Base-by-base conservation (phyloP, 2,329 filamentous ascomycete genomes). In the Dactylonectria macrodidyma region DNA sequence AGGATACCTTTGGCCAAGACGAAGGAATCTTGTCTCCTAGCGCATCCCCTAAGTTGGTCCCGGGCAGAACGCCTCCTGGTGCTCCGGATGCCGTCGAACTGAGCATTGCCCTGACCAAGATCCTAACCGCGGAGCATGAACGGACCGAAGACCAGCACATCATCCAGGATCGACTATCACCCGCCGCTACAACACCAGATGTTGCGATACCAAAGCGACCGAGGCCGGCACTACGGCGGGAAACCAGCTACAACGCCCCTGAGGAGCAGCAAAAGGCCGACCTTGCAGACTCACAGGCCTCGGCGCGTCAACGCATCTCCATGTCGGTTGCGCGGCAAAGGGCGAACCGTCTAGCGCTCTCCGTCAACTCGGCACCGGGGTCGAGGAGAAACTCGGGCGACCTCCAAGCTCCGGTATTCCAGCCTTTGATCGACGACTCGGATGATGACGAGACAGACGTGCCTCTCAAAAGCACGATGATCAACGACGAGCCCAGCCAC, bases 211-310 rank as follows among this genome's bases (percentile, higher is more conserved):
- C 64, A 16, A 76, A 67, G 65, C 72, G 75, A 9, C 81, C 81
- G 11, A 78, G 81, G 48, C 82, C 82, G 26, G 82, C 79, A 11
- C 72, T 84, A n/a, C 77, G 81, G 69, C 80, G 82, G 47, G 84
- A 83, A 70, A 84, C 82, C 48, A 84, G 82, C 70, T 84, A 84
- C 62, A 80, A 83, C 63, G 81, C 74, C 12, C 81, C 81, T 1
- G 76, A 79, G 70, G 82, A 84, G 73, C 75, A 80, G 10, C 77
- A 84, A 67, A 78, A 76, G 69, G 82, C 82, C 30, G 82, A 84
- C 64, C 74, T 76, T 46, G 82, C 82, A 10, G 82, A 84, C 73
- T 75, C 78, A 44, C 74, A 69, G 58, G 77, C 79, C n/a, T 79
- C 77, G 2, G 74, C 82, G 69, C 79, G 81, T 6, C 79, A 82